Evolutionary conservation across 805 yeast species (phyloP).

Genomic region (Yamadazyma nakazawae): DNA sequence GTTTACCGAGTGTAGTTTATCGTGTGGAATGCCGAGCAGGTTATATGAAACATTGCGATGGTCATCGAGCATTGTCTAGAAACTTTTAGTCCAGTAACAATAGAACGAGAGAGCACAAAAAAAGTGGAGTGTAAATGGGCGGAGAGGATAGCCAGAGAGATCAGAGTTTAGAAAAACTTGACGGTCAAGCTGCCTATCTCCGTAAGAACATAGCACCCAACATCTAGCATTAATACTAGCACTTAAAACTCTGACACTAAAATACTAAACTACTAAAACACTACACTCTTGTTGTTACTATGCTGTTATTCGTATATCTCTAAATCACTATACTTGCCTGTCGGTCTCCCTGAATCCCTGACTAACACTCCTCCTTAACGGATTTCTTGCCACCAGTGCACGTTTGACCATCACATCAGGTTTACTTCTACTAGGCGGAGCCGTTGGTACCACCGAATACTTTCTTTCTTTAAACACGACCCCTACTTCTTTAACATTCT

Average conservation of each 20-base stretch:
- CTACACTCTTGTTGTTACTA: too few relatives aligned
- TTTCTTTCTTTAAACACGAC: constrained; percentile 67
- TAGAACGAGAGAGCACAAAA: neutral
- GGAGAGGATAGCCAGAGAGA: neutral
- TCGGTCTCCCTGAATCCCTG: constrained; percentile 10
- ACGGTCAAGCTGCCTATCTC: too few relatives aligned
- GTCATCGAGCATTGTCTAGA: neutral
- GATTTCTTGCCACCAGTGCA: neutral
- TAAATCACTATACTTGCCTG: neutral
- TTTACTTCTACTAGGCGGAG: constrained; percentile 42
- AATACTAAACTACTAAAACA: too few relatives aligned
- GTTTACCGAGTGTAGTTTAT: too few relatives aligned
- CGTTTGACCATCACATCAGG: constrained; percentile 6
- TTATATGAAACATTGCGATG: neutral
- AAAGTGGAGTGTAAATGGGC: neutral
- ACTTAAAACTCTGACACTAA: too few relatives aligned
- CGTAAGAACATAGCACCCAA: too few relatives aligned
- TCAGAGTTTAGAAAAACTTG: too few relatives aligned
- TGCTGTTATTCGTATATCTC: neutral
- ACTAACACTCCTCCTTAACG: constrained; percentile 14
- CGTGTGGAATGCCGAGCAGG: neutral
- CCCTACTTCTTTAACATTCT: constrained; percentile 66
- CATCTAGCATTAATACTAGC: too few relatives aligned
- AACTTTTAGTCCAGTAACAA: too few relatives aligned
- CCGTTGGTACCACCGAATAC: constrained; percentile 74